These are phyloP conservation scores for Hypoxylon fragiforme DNA, from an alignment of 495 filamentous ascomycete species.

Conservation along the genomic window DNA sequence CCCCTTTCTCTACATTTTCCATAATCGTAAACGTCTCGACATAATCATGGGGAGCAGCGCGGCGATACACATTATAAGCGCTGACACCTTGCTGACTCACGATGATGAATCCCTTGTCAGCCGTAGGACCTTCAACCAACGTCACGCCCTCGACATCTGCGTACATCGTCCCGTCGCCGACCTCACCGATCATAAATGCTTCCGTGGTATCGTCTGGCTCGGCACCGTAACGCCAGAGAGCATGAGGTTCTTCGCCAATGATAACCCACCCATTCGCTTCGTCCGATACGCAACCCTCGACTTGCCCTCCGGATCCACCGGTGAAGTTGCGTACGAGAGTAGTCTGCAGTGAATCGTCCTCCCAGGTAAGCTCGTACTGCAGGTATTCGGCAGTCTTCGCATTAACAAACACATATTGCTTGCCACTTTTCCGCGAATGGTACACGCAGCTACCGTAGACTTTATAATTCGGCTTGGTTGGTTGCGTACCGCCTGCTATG, in stretches of 20 bases:
- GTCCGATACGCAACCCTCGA: slow-evolving; percentile 44
- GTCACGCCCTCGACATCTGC: slow-evolving; percentile 45
- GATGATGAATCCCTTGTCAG: slow-evolving; percentile 41
- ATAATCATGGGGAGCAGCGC: slow-evolving; percentile 36
- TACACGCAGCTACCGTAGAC: slow-evolving; percentile 39
- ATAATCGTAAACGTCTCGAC: slow-evolving; percentile 40
- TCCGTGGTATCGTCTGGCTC: slow-evolving; percentile 34
- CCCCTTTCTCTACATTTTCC: slow-evolving; percentile 24
- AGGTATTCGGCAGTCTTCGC: slow-evolving; percentile 43
- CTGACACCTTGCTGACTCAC: slow-evolving; percentile 43
- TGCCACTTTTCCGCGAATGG: slow-evolving; percentile 29
- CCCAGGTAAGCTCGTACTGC: slow-evolving; percentile 39
- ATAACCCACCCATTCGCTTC: slow-evolving; percentile 42
- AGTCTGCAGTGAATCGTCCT: slow-evolving; percentile 34
- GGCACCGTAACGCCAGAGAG: slow-evolving; percentile 42
- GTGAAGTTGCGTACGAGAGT: slow-evolving; percentile 40
- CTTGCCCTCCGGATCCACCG: slow-evolving; percentile 41
- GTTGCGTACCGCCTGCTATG: slow-evolving; percentile 38
- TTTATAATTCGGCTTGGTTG: slow-evolving; percentile 32
- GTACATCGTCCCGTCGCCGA: slow-evolving; percentile 35
- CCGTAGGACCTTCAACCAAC: slow-evolving; percentile 37
- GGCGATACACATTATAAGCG: slow-evolving; percentile 43
- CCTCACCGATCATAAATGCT: slow-evolving; percentile 36
- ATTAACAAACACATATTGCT: slow-evolving; percentile 44
- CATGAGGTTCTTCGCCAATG: slow-evolving; percentile 42